Evolutionary conservation across 352 stramenopile species (phyloP).

Genomic region (Phytophthora parvispora): DNA sequence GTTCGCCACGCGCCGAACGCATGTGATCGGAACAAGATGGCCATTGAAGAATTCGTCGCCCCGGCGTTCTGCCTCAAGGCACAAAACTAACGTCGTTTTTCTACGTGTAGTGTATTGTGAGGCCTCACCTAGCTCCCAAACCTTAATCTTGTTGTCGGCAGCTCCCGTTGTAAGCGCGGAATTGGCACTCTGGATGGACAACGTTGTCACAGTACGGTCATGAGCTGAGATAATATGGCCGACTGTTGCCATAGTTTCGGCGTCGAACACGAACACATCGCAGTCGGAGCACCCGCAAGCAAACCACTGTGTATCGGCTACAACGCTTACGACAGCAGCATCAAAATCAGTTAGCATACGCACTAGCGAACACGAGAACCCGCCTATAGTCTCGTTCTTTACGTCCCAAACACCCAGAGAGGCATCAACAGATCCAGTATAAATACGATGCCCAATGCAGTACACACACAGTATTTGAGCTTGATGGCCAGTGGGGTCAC

Average conservation of each 20-base stretch:
- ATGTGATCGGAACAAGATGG: conserved; percentile 65
- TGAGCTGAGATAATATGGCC: conserved; percentile 66
- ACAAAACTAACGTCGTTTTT: conserved; percentile 42
- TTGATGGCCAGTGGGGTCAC: conserved; percentile 68
- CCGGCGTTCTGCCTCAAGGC: conserved; percentile 47
- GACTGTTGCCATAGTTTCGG: conserved; percentile 47
- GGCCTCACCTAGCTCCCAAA: conserved; percentile 58
- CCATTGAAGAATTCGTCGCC: conserved; percentile 62
- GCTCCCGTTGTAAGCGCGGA: conserved; percentile 57
- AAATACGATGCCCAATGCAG: conserved; percentile 68
- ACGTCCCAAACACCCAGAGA: conserved; percentile 78
- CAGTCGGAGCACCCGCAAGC: conserved; percentile 75
- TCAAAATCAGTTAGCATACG: conserved; percentile 78
- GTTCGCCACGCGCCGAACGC: conserved; percentile 65
- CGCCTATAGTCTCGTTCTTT: conserved; percentile 59
- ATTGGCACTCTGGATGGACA: conserved; percentile 61
- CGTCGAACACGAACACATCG: conserved; percentile 78
- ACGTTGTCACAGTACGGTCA: conserved; percentile 51
- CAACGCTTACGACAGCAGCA: conserved; percentile 73
- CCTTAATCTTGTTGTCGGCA: conserved; percentile 72
- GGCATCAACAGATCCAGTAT: conserved; percentile 76
- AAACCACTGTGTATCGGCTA: conserved; percentile 62
- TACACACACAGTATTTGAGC: conserved; percentile 75
- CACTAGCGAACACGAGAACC: conserved; percentile 53
- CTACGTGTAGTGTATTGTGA: conserved; percentile 36